These are phyloP conservation scores for Erodium moschatum DNA, from an alignment of 441 rosid species.

Conservation along the genomic window DNA sequence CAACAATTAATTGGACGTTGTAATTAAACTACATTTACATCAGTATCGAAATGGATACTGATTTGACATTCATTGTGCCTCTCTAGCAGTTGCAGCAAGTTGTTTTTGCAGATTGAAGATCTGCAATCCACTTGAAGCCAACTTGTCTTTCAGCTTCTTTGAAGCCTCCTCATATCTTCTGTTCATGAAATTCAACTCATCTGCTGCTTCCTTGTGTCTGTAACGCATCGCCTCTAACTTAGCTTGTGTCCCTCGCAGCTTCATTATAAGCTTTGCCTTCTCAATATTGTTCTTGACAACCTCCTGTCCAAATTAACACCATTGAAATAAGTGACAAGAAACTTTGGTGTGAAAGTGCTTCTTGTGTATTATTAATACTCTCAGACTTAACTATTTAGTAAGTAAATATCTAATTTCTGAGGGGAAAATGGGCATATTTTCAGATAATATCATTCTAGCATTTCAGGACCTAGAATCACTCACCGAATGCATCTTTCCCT, in stretches of 20 bases:
- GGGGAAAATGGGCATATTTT: background rate
- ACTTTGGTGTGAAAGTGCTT: background rate
- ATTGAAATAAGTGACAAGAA: background rate
- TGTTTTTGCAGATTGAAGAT: constrained; percentile 60
- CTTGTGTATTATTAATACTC: background rate
- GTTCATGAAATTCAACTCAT: constrained; percentile 50
- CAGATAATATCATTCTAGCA: background rate
- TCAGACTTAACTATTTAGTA: background rate
- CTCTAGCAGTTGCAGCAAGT: constrained; percentile 29
- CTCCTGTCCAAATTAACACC: constrained; percentile 35
- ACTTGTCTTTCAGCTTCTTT: constrained; percentile 40
- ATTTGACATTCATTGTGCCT: constrained; percentile 12
- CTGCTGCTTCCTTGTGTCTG: constrained; percentile 40
- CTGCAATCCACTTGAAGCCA: constrained; percentile 48
- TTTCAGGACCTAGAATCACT: constrained; percentile 12
- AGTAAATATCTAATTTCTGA: background rate
- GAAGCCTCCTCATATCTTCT: constrained; percentile 55
- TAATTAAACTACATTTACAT: background rate
- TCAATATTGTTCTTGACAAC: constrained; percentile 36
- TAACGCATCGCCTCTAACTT: constrained; percentile 50
- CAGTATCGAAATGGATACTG: background rate
- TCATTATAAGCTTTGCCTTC: constrained; percentile 67
- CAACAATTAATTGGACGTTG: no score
- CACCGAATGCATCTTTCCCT: constrained; percentile 38
- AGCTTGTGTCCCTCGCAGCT: constrained; percentile 66